phyloP scores from a whole-genome alignment of 2,329 filamentous ascomycete genomes.

The Fusarium xyrophilum region DNA sequence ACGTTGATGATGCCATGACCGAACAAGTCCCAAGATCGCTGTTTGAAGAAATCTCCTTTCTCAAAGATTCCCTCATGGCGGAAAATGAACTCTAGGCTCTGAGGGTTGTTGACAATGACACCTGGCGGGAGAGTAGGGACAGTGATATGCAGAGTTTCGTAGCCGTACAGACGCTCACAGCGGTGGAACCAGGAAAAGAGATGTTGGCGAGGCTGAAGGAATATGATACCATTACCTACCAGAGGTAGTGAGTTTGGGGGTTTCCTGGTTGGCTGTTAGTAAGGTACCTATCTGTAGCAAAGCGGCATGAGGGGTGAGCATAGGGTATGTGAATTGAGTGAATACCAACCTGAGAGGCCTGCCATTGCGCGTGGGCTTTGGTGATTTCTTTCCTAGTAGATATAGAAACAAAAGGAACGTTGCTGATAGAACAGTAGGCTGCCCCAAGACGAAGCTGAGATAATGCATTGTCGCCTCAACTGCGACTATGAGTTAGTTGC shows the following conservation, averaged over 20 bases:
- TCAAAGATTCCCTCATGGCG: slow-evolving; percentile 66
- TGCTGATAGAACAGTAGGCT: background rate
- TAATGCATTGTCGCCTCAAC: slow-evolving; percentile 20
- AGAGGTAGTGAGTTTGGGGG: slow-evolving; percentile 61
- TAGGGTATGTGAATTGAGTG: background rate
- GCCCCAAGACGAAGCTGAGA: slow-evolving; percentile 11
- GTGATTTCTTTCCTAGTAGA: slow-evolving; percentile 1
- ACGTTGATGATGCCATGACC: slow-evolving; percentile 72
- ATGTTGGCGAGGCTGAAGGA: slow-evolving; percentile 65
- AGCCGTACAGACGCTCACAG: slow-evolving; percentile 62
- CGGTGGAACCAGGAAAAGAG: slow-evolving; percentile 69
- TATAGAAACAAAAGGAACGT: background rate
- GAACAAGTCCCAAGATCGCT: slow-evolving; percentile 67
- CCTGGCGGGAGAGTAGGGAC: slow-evolving; percentile 69
- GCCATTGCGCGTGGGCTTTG: slow-evolving; percentile 33
- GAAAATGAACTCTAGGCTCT: slow-evolving; percentile 68
- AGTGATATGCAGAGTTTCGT: slow-evolving; percentile 67
- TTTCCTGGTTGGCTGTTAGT: slow-evolving; percentile 44
- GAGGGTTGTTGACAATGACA: slow-evolving; percentile 68
- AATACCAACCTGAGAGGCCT: slow-evolving; percentile 20
- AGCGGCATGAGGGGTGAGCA: background rate
- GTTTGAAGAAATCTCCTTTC: slow-evolving; percentile 68
- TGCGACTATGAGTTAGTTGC: background rate
- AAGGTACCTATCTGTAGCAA: background rate
- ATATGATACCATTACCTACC: slow-evolving; percentile 66